Evolutionary conservation across 2,329 filamentous ascomycete genomes (phyloP).

Genomic region (Fusarium pininemorale): DNA sequence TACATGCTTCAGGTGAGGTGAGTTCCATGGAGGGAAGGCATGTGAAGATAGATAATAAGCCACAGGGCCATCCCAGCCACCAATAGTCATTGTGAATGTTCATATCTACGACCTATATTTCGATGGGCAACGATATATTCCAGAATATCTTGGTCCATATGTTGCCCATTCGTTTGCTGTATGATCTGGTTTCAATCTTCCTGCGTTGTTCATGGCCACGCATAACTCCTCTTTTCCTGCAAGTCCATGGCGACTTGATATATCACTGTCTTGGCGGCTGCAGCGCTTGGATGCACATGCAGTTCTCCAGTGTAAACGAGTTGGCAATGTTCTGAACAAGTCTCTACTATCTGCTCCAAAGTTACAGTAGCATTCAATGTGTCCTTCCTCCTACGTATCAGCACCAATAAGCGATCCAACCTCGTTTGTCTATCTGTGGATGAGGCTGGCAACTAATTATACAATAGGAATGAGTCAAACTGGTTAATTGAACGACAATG

Average conservation of each 20-base stretch:
- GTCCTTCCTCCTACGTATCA: background rate
- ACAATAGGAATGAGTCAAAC: background rate
- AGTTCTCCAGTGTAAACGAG: background rate
- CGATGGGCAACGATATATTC: background rate
- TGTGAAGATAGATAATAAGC: slow-evolving; percentile 11
- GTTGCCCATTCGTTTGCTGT: background rate
- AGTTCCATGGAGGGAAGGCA: background rate
- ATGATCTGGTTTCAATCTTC: background rate
- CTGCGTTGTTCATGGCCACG: background rate
- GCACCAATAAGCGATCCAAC: background rate
- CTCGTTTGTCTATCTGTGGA: background rate
- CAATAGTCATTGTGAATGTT: background rate
- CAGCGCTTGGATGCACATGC: background rate
- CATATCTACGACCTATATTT: background rate
- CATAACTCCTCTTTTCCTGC: slow-evolving; percentile 1
- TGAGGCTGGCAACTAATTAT: background rate
- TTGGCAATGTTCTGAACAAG: background rate
- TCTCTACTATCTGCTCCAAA: background rate
- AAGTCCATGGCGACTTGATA: slow-evolving; percentile 16
- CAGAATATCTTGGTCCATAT: background rate
- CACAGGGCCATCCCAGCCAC: background rate
- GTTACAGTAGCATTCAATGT: background rate
- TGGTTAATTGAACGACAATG: background rate
- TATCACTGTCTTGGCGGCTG: slow-evolving; percentile 6
- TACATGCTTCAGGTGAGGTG: background rate